A percentile compares a stretch with the other conserved stretches of the same genome.
phyloP scores from a whole-genome alignment of 1,284 basidiomycete genomes.

The Fomes fomentarius region DNA sequence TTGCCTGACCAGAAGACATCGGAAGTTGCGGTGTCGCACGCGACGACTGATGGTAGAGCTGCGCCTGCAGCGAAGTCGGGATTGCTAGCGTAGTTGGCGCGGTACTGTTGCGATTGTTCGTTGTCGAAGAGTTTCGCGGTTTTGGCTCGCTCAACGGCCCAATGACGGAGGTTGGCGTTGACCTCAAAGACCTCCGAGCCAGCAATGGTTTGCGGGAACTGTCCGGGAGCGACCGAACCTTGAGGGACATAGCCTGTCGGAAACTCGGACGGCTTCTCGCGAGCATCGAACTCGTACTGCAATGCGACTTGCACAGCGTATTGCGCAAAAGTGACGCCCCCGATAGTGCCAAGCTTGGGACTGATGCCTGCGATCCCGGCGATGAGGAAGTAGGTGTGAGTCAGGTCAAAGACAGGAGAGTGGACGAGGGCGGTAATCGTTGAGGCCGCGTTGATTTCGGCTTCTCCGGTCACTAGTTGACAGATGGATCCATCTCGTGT shows the following conservation, averaged over 20 bases:
- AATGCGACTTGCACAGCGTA: conserved; percentile 49
- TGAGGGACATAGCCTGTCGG: conserved; percentile 45
- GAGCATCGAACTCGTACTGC: conserved; percentile 49
- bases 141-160: too few species aligned
- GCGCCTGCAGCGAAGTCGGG: conserved; percentile 27
- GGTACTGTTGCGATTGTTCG: conserved; percentile 35
- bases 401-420: conserved; percentile 44
- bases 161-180: too few species aligned
- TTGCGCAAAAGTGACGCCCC: conserved; percentile 45
- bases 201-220: conserved; percentile 40
- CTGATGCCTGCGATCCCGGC: conserved; percentile 51
- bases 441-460: conserved; percentile 53
- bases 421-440: conserved; percentile 41
- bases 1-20: conserved; percentile 48
- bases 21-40: conserved; percentile 44
- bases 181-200: conserved; percentile 56
- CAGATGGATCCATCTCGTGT: conserved; percentile 42
- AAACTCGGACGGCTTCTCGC: conserved; percentile 48
- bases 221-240: conserved; percentile 37
- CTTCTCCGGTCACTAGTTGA: conserved; percentile 40
- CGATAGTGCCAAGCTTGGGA: conserved; percentile 45
- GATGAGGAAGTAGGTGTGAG: conserved; percentile 49
- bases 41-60: conserved; percentile 38
- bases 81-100: conserved; percentile 36
- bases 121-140: conserved; percentile 43